Conservation (phyloP, 768 basidiomycete genomes). For the Boletus sp. region DNA sequence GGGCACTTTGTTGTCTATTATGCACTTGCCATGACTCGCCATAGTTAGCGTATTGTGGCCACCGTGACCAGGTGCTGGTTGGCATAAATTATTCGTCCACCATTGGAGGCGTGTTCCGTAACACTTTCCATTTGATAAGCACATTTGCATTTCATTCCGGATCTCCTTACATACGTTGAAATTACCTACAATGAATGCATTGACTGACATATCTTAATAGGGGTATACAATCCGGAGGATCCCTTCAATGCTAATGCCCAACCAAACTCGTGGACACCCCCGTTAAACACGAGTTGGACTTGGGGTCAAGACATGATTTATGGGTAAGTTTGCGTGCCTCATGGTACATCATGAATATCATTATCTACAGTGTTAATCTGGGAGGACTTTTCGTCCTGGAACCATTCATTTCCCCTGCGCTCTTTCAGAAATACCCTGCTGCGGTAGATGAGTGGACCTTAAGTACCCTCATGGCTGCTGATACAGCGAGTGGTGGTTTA, state of each 20-base stretch:
- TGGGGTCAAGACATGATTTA: conserved; percentile 59
- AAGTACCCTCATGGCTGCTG: conserved; percentile 60
- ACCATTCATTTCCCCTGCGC: conserved; percentile 67
- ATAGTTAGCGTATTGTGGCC: not conserved
- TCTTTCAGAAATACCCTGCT: conserved; percentile 58
- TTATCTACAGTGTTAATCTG: conserved; percentile 53
- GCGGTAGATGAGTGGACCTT: conserved; percentile 68
- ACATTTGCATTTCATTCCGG: not conserved
- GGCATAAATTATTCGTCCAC: not conserved
- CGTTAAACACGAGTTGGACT: conserved; percentile 71
- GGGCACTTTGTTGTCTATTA: not conserved
- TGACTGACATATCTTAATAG: conserved; percentile 32
- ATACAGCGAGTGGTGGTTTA: conserved; percentile 60
- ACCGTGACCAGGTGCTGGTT: not conserved
- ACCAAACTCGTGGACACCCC: conserved; percentile 77
- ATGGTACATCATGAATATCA: conserved; percentile 7
- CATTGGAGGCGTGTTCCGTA: not conserved
- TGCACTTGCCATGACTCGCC: not conserved
- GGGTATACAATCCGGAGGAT: conserved; percentile 63
- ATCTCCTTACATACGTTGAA: not conserved
- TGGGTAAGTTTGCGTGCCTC: conserved; percentile 42
- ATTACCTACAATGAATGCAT: not conserved
- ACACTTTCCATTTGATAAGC: not conserved
- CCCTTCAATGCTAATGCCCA: conserved; percentile 74
- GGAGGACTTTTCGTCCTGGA: conserved; percentile 77